These are phyloP conservation scores for Castanea sativa DNA, from an alignment of 306 rosid genomes.

Conservation along the genomic window DNA sequence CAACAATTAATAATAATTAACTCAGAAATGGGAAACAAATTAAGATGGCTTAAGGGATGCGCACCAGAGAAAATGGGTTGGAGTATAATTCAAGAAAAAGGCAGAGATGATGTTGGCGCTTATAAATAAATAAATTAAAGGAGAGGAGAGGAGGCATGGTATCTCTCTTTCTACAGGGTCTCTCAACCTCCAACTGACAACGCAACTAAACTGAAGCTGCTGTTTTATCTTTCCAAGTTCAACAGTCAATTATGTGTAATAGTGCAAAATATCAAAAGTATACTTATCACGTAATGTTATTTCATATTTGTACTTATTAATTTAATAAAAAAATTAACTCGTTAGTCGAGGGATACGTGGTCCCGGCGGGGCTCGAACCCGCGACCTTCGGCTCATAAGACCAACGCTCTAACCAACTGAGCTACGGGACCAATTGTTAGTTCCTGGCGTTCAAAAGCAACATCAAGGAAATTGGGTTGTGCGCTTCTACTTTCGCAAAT, in stretches of 20 bases:
- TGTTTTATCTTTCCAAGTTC: constrained; percentile 55
- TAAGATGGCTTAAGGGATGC: constrained; percentile 1
- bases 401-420: constrained; percentile 62
- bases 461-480: too few relatives aligned
- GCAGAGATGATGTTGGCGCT: too few relatives aligned
- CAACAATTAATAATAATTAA: neutral
- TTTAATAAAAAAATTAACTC: too few relatives aligned
- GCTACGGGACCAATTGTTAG: constrained; percentile 43
- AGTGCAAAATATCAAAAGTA: too few relatives aligned
- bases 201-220: constrained; percentile 50
- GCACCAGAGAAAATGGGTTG: constrained; percentile 4
- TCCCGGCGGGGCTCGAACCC: constrained; percentile 59
- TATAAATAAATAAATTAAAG: too few relatives aligned
- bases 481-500: too few relatives aligned
- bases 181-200: constrained; percentile 31
- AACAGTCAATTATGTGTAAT: constrained; percentile 20
- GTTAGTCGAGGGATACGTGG: neutral
- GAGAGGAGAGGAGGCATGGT: constrained; percentile 20
- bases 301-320: too few relatives aligned
- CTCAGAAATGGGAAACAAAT: neutral
- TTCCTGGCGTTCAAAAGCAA: too few relatives aligned
- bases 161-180: neutral
- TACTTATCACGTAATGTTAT: too few relatives aligned
- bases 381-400: constrained; percentile 57
- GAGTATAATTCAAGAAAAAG: neutral